A percentile compares a stretch with the other conserved stretches of the same genome.
Evolutionary conservation across 495 filamentous ascomycete species (phyloP).

Genomic region (Trichoderma gamsii): DNA sequence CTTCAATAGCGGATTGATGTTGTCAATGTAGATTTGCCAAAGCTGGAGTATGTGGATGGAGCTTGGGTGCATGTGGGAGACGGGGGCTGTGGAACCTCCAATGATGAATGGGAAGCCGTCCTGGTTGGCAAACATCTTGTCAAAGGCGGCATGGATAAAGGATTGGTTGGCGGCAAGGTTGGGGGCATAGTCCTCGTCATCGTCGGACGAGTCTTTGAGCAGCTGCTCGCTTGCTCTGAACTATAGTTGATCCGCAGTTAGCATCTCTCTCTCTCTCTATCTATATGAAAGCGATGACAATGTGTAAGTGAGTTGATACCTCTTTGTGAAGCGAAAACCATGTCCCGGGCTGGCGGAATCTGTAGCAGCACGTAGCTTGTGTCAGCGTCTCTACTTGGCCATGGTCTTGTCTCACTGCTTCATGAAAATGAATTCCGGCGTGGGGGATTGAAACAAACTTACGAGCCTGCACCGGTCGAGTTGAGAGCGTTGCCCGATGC

Average conservation of each 20-base stretch:
- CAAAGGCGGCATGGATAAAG: constrained; percentile 48
- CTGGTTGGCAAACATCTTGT: constrained; percentile 45
- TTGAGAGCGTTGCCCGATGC: not conserved
- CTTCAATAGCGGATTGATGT: constrained; percentile 66
- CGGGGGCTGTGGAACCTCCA: constrained; percentile 41
- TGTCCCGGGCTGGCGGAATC: constrained; percentile 23
- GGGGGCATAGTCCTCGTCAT: constrained; percentile 44
- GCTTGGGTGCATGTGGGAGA: constrained; percentile 54
- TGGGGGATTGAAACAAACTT: constrained; percentile 4
- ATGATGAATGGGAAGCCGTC: constrained; percentile 57
- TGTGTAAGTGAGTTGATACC: constrained; percentile 22
- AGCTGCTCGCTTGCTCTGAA: constrained; percentile 36
- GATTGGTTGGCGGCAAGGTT: constrained; percentile 19
- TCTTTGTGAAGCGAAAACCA: constrained; percentile 40
- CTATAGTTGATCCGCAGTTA: constrained; percentile 21
- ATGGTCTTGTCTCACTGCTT: not conserved
- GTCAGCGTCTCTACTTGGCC: not conserved
- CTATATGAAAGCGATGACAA: not conserved
- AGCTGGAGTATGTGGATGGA: constrained; percentile 65
- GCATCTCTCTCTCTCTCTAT: too few relatives aligned
- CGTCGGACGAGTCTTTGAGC: constrained; percentile 53
- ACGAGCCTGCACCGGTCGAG: not conserved
- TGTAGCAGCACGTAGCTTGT: not conserved
- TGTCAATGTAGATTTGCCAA: constrained; percentile 65
- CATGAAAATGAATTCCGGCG: not conserved